These are phyloP conservation scores for Toxicodendron radicans DNA, from an alignment of 345 rosid genomes.

Conservation along the genomic window DNA sequence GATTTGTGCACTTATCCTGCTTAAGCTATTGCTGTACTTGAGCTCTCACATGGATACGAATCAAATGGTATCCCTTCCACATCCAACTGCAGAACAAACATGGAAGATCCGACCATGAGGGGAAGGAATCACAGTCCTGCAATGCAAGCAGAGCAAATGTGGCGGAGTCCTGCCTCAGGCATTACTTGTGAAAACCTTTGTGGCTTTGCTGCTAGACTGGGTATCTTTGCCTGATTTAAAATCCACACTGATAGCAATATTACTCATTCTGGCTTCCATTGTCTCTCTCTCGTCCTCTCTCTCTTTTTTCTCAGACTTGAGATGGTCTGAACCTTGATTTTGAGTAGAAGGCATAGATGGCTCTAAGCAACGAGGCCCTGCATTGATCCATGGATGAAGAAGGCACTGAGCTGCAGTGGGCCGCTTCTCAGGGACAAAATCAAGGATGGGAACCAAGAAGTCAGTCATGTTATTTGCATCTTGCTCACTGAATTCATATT, in stretches of 20 bases:
- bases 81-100: not conserved
- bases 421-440: slow-evolving; percentile 70
- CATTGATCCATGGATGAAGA: slow-evolving; percentile 61
- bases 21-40: not conserved
- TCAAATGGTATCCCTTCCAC: slow-evolving; percentile 6
- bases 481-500: slow-evolving; percentile 59
- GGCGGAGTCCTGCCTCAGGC: slow-evolving; percentile 25
- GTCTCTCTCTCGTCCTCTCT: slow-evolving; percentile 57
- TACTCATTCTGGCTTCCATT: slow-evolving; percentile 58
- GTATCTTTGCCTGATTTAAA: slow-evolving; percentile 36
- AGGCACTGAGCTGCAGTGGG: slow-evolving; percentile 73
- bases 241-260: slow-evolving; percentile 52
- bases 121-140: not conserved
- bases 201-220: slow-evolving; percentile 29
- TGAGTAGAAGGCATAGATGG: slow-evolving; percentile 36
- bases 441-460: slow-evolving; percentile 63
- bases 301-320: slow-evolving; percentile 31
- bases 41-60: slow-evolving; percentile 4
- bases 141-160: slow-evolving; percentile 2
- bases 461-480: slow-evolving; percentile 58
- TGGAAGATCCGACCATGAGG: not conserved
- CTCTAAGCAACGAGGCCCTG: slow-evolving; percentile 44
- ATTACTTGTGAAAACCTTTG: slow-evolving; percentile 27
- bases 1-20: not conserved
- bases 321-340: slow-evolving; percentile 29